Evolutionary conservation across 1,284 basidiomycete species (phyloP).

Genomic region (Ustilago hordei): DNA sequence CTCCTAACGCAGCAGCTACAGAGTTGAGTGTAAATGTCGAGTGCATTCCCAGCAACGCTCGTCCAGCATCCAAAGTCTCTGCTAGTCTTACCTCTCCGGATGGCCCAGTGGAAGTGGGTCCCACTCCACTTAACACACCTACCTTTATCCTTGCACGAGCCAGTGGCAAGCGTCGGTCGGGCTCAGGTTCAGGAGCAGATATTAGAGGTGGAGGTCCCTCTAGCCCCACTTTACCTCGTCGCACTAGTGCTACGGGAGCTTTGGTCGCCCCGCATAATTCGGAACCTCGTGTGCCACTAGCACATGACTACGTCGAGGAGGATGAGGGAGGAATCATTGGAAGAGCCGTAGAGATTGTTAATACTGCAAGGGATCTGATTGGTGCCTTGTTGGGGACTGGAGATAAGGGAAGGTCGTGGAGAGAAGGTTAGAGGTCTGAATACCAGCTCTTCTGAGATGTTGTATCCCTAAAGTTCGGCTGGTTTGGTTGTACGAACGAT

Average conservation of each 20-base stretch:
- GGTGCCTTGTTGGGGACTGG: slow-evolving; percentile 59
- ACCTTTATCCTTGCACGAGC: slow-evolving; percentile 57
- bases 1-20: slow-evolving; percentile 29
- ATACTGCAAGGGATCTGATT: slow-evolving; percentile 66
- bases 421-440: slow-evolving; percentile 26
- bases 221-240: slow-evolving; percentile 54
- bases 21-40: slow-evolving; percentile 60
- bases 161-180: slow-evolving; percentile 44
- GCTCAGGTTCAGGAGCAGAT: slow-evolving; percentile 38
- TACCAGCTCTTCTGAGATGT: not conserved
- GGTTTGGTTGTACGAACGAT: not conserved
- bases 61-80: slow-evolving; percentile 17
- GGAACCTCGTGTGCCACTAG: slow-evolving; percentile 62
- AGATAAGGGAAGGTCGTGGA: slow-evolving; percentile 50
- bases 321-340: slow-evolving; percentile 67
- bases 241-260: slow-evolving; percentile 61
- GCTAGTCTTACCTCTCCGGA: slow-evolving; percentile 31
- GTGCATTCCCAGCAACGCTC: slow-evolving; percentile 59
- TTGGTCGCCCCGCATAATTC: slow-evolving; percentile 61
- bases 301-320: slow-evolving; percentile 68
- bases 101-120: slow-evolving; percentile 51
- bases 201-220: slow-evolving; percentile 42
- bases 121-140: slow-evolving; percentile 67
- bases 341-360: slow-evolving; percentile 67
- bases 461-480: not conserved